Percentiles rank a stretch among this genome's conserved stretches.
Conservation (phyloP, 2,329 filamentous ascomycete species). For the Monascus ruber region DNA sequence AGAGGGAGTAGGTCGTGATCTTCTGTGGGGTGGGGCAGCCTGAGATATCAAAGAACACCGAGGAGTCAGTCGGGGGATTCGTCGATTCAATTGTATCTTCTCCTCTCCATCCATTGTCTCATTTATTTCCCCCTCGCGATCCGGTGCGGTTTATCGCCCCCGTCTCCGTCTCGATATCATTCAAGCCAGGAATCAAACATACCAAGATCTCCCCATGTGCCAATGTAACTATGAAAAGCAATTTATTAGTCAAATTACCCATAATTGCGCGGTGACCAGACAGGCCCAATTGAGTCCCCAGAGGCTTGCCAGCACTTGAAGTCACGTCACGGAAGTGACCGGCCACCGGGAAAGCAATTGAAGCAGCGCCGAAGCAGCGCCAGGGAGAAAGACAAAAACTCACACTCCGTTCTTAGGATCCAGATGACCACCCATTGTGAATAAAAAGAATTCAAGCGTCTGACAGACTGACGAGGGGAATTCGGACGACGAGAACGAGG, state of each 20-base stretch:
- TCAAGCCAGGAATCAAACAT: constrained; percentile 31
- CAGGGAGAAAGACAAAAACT: constrained; percentile 13
- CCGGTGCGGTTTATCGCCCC: background rate
- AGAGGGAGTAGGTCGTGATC: constrained; percentile 60
- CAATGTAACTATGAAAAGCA: constrained; percentile 50
- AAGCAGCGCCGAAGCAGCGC: background rate
- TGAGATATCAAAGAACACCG: constrained; percentile 2
- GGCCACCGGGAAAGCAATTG: background rate
- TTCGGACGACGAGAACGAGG: constrained; percentile 7
- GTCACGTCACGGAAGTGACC: too few relatives aligned
- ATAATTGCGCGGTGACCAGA: background rate
- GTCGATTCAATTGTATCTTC: too few relatives aligned
- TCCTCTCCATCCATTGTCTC: background rate
- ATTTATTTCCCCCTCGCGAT: background rate
- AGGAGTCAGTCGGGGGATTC: too few relatives aligned
- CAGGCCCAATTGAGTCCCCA: too few relatives aligned
- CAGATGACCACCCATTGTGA: constrained; percentile 27
- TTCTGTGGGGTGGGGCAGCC: constrained; percentile 40
- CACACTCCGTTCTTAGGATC: constrained; percentile 36
- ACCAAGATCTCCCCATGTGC: constrained; percentile 66
- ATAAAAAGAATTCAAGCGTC: constrained; percentile 2
- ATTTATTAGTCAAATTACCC: constrained; percentile 13
- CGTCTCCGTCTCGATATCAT: background rate
- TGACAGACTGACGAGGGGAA: constrained; percentile 5
- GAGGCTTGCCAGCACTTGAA: too few relatives aligned